Evolutionary conservation across 352 stramenopile genomes (phyloP), one percentile per base, ranked within the genome.

Genomic region (Phytopythium chamaehyphon): DNA sequence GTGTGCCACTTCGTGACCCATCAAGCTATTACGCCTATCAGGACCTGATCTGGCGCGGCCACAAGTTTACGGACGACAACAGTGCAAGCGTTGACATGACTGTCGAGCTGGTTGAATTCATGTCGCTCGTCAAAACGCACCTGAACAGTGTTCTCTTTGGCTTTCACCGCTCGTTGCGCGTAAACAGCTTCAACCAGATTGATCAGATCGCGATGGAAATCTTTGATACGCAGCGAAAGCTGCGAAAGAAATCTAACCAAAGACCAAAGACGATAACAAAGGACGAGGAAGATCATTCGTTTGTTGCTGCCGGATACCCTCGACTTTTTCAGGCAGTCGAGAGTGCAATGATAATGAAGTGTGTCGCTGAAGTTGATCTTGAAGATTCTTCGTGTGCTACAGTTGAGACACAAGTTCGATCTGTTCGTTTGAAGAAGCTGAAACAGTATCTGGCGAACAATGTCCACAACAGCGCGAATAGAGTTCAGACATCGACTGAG

Each of bases 41-140:
- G 54, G 82, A 95, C 37, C 81, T 95, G 43, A 69, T 88, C n/a
- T 95, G 85, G 85, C 85, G 80, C 37, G 84, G 79, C 1, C 82
- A 93, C 55, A 74, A 69, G 42, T 84, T 86, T 47, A 51, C 23
- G 6, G 51, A 31, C 2, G 35, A 62, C 11, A 51, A 55, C n/a
- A 28, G 67, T 10, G 37, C 60, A 8, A 21, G 22, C 21, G 35
- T 40, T 4, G 43, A 65, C 26, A 14, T 68, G 2, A 9, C 21
- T 1, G 33, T 31, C 0, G 80, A 93, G 61, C 54, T 93, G 11
- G 52, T 59, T 2, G 51, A 49, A 15, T 93, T 90, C 51, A 54
- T 73, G 7, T 47, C 26, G 0, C 61, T 93, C 26, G 54, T 87
- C 23, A 73, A 83, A 53, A 83, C 66, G 8, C 80, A 92, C 47